Percentiles rank a stretch among this genome's conserved stretches.
Conservation (phyloP, 495 filamentous ascomycete genomes). For the Alectoria sarmentosa region DNA sequence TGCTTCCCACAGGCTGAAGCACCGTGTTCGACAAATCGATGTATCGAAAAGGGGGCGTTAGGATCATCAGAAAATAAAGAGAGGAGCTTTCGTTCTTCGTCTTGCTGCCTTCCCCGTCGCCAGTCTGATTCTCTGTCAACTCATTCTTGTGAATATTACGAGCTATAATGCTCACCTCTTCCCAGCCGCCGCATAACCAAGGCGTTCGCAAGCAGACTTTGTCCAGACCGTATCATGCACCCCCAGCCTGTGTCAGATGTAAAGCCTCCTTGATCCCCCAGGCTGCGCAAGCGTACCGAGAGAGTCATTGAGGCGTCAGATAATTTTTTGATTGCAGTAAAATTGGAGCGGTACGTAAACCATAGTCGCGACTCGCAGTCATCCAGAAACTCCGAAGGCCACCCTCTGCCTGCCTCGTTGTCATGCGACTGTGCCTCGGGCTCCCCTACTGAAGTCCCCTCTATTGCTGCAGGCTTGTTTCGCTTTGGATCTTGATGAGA, state of each 20-base stretch:
- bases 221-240: slow-evolving; percentile 97
- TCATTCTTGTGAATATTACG: neutral
- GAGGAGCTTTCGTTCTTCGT: slow-evolving; percentile 66
- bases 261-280: slow-evolving; percentile 76
- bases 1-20: slow-evolving; percentile 85
- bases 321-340: slow-evolving; percentile 72
- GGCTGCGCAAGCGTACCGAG: slow-evolving; percentile 72
- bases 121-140: slow-evolving; percentile 55
- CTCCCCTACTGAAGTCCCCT: neutral
- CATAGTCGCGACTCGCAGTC: slow-evolving; percentile 93
- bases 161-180: slow-evolving; percentile 50
- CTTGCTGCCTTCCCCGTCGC: slow-evolving; percentile 53
- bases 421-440: neutral
- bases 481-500: neutral
- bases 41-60: slow-evolving; percentile 86
- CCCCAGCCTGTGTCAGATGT: slow-evolving; percentile 95
- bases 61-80: slow-evolving; percentile 84
- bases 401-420: slow-evolving; percentile 43
- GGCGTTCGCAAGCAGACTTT: slow-evolving; percentile 86
- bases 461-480: slow-evolving; percentile 4
- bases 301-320: slow-evolving; percentile 78
- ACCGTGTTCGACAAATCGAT: slow-evolving; percentile 86
- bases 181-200: slow-evolving; percentile 64
- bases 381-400: slow-evolving; percentile 80
- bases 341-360: slow-evolving; percentile 93